Evolutionary conservation across 2,329 filamentous ascomycete species (phyloP).

Genomic region (Penicillium sp.): DNA sequence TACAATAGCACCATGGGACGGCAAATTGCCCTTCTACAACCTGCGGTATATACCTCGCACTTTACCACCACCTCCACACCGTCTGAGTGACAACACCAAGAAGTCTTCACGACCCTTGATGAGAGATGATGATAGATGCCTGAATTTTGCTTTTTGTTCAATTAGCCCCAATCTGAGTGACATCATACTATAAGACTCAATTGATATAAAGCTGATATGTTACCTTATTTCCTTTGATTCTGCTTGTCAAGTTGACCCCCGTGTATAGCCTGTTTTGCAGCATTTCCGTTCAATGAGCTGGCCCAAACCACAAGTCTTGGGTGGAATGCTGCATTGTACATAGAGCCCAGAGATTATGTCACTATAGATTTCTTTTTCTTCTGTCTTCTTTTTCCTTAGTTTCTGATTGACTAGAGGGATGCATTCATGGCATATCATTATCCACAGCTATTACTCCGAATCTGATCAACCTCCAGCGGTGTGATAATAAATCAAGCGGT

Average conservation of each 20-base stretch:
- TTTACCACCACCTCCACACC: slow-evolving; percentile 47
- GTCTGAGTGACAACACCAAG: slow-evolving; percentile 33
- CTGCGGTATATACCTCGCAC: slow-evolving; percentile 35
- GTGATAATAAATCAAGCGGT: slow-evolving; percentile 13
- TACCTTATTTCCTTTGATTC: slow-evolving; percentile 8
- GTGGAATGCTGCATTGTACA: slow-evolving; percentile 16
- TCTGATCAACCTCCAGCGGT: slow-evolving; percentile 6
- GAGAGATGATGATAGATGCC: slow-evolving; percentile 52
- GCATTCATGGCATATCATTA: slow-evolving; percentile 1
- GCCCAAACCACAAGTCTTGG: background rate
- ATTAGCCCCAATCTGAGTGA: slow-evolving; percentile 40
- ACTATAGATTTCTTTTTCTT: slow-evolving; percentile 7
- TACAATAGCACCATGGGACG: slow-evolving; percentile 25
- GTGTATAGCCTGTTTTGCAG: slow-evolving; percentile 6
- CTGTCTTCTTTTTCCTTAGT: background rate
- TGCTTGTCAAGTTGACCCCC: background rate
- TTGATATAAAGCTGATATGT: slow-evolving; percentile 31
- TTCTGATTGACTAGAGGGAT: slow-evolving; percentile 1
- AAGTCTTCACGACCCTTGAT: slow-evolving; percentile 48
- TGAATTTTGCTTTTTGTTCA: slow-evolving; percentile 37
- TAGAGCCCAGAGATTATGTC: slow-evolving; percentile 6
- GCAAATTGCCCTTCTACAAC: slow-evolving; percentile 22
- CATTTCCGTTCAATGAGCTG: background rate
- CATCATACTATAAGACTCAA: slow-evolving; percentile 39
- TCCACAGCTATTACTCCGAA: background rate